Percentiles rank a stretch among this genome's conserved stretches.
These are phyloP conservation scores for Colletotrichum lindemuthianum DNA, from an alignment of 2,329 filamentous ascomycete genomes.

Conservation along the genomic window DNA sequence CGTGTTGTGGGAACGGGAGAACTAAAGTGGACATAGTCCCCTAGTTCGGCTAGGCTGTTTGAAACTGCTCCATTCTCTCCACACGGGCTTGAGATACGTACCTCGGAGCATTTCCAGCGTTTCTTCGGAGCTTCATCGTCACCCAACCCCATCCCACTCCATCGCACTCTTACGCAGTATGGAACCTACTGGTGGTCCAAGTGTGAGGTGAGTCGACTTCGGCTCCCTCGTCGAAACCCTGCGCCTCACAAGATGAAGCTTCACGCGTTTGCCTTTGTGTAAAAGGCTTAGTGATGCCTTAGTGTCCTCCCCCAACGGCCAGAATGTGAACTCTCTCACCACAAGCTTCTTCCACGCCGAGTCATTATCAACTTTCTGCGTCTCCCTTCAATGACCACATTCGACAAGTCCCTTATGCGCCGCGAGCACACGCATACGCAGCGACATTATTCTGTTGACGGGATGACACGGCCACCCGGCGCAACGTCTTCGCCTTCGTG, in stretches of 20 bases:
- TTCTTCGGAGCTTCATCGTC: slow-evolving; percentile 3
- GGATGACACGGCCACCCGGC: slow-evolving; percentile 1
- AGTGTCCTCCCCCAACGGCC: too few relatives aligned
- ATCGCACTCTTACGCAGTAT: not conserved
- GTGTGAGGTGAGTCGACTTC: not conserved
- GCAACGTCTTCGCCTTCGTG: slow-evolving; percentile 1
- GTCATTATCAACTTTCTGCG: not conserved
- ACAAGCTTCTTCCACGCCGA: not conserved
- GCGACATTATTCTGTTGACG: not conserved
- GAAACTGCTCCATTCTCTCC: too few relatives aligned
- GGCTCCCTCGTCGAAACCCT: slow-evolving; percentile 22
- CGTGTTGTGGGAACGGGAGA: too few relatives aligned
- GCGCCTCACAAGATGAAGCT: slow-evolving; percentile 7
- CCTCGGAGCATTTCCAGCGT: not conserved
- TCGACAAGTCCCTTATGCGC: too few relatives aligned
- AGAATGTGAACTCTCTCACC: not conserved
- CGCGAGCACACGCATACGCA: not conserved
- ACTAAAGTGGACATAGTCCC: too few relatives aligned
- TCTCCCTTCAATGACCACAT: not conserved
- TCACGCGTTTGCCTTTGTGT: too few relatives aligned
- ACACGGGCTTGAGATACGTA: too few relatives aligned
- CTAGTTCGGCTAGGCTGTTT: too few relatives aligned
- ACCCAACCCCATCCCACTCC: not conserved
- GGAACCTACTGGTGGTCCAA: too few relatives aligned
- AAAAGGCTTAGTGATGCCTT: too few relatives aligned